Evolutionary conservation across 2,329 filamentous ascomycete species (phyloP).

Genomic region (Colletotrichum sidae): DNA sequence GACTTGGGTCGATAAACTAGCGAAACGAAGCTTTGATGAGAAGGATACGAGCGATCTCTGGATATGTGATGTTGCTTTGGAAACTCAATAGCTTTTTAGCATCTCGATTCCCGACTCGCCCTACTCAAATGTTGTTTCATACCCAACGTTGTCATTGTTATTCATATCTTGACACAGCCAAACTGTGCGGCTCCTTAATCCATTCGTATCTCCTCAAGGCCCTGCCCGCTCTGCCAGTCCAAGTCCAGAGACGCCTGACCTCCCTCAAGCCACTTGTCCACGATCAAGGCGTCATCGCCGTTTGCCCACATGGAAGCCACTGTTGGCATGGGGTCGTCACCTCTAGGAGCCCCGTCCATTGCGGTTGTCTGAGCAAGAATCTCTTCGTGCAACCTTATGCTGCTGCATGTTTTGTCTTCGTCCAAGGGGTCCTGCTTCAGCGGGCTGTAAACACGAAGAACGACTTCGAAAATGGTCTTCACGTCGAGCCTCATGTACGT

Average conservation of each 20-base stretch:
- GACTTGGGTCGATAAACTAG: too few species aligned
- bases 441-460: not conserved
- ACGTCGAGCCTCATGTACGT: conserved; percentile 12
- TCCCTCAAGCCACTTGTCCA: not conserved
- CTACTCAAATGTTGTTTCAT: too few species aligned
- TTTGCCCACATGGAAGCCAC: not conserved
- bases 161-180: too few species aligned
- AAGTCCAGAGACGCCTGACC: not conserved
- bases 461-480: conserved; percentile 1
- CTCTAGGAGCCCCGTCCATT: not conserved
- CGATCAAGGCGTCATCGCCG: not conserved
- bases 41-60: too few species aligned
- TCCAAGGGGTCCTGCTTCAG: not conserved
- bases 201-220: not conserved
- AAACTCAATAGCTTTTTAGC: too few species aligned
- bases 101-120: too few species aligned
- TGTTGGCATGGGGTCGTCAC: not conserved
- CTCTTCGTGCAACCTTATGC: not conserved
- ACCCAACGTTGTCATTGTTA: too few species aligned
- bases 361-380: not conserved
- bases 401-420: not conserved
- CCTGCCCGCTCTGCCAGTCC: not conserved
- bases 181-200: not conserved
- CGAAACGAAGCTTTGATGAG: too few species aligned
- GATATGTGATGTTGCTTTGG: too few species aligned